Evolutionary conservation across 768 basidiomycete species (phyloP).

Genomic region (Mycena galericulata): DNA sequence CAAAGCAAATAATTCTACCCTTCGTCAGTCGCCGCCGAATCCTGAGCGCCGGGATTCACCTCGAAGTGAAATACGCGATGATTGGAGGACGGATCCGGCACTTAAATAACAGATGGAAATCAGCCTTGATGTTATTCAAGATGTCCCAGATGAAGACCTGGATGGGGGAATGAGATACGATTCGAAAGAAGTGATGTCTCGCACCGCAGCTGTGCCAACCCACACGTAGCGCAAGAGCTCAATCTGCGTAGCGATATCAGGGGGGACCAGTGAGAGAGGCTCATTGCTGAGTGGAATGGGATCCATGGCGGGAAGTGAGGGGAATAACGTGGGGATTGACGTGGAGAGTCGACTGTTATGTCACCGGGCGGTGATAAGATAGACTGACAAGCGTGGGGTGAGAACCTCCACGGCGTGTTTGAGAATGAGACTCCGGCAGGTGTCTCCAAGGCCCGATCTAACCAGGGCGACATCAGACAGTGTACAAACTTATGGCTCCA

Average conservation of each 20-base stretch:
- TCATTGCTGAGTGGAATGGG: background rate
- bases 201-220: background rate
- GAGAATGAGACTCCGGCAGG: no score
- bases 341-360: no score
- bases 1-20: background rate
- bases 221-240: background rate
- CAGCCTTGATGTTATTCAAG: background rate
- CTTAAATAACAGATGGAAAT: background rate
- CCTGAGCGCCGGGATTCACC: no score
- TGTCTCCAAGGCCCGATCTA: no score
- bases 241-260: background rate
- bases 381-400: no score
- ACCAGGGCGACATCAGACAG: no score
- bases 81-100: background rate
- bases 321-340: no score
- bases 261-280: background rate
- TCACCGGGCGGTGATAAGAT: no score
- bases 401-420: no score
- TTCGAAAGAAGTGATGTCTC: background rate
- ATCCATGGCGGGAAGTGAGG: no score
- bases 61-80: background rate
- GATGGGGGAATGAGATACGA: background rate
- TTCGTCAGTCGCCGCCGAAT: no score
- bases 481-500: no score
- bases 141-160: constrained; percentile 4